phyloP scores from a whole-genome alignment of 805 yeast genomes.

The Kodamaea kakaduensis region DNA sequence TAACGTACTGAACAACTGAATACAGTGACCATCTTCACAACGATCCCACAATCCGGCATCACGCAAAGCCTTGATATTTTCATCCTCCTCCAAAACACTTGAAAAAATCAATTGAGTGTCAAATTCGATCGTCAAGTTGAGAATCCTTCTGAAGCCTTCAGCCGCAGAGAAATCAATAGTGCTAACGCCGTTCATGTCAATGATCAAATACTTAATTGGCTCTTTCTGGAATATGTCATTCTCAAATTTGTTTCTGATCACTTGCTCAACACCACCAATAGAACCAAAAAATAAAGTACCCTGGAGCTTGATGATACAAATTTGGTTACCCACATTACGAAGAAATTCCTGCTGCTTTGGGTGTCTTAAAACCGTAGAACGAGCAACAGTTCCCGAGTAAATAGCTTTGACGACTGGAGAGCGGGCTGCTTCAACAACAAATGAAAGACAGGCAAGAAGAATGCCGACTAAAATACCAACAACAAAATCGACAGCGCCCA shows the following conservation, averaged over 20 bases:
- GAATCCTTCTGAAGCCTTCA: slow-evolving; percentile 86
- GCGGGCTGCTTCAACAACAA: slow-evolving; percentile 87
- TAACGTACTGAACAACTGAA: slow-evolving; percentile 69
- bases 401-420: slow-evolving; percentile 77
- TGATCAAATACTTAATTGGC: slow-evolving; percentile 74
- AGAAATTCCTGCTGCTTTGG: slow-evolving; percentile 84
- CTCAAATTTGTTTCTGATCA: slow-evolving; percentile 64
- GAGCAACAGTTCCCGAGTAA: slow-evolving; percentile 82
- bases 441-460: slow-evolving; percentile 87
- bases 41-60: slow-evolving; percentile 77
- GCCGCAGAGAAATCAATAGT: slow-evolving; percentile 93
- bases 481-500: slow-evolving; percentile 96
- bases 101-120: slow-evolving; percentile 71
- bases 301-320: slow-evolving; percentile 78
- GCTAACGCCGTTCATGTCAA: slow-evolving; percentile 80
- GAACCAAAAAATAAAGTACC: slow-evolving; percentile 94
- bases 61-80: slow-evolving; percentile 63
- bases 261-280: slow-evolving; percentile 82
- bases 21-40: slow-evolving; percentile 31
- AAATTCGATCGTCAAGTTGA: slow-evolving; percentile 68
- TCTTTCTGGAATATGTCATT: slow-evolving; percentile 43
- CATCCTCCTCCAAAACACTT: slow-evolving; percentile 66
- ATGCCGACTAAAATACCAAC: slow-evolving; percentile 89
- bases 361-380: slow-evolving; percentile 90
- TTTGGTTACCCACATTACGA: slow-evolving; percentile 83